Evolutionary conservation across 768 basidiomycete species (phyloP).

Genomic region (Suillus occidentalis): DNA sequence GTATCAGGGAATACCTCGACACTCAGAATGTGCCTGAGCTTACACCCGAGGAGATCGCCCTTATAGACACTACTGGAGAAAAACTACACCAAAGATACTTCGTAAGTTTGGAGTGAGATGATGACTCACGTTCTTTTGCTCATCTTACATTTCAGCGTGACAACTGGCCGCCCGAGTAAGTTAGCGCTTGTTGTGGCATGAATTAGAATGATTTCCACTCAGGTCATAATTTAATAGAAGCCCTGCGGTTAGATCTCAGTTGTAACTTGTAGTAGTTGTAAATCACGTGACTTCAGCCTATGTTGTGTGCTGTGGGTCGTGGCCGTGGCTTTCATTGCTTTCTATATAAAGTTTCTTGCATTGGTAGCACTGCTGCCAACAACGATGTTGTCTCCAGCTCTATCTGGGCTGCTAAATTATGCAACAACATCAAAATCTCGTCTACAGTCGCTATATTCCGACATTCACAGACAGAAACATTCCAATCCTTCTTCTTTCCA

Average conservation of each 20-base stretch:
- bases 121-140: not conserved
- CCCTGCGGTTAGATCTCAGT: not conserved
- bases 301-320: too few relatives aligned
- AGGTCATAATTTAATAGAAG: not conserved
- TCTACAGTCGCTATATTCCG: slow-evolving; percentile 83
- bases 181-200: not conserved
- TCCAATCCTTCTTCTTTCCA: slow-evolving; percentile 83
- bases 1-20: slow-evolving; percentile 34
- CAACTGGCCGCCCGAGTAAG: slow-evolving; percentile 23
- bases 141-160: slow-evolving; percentile 10
- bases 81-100: slow-evolving; percentile 24
- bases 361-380: slow-evolving; percentile 19
- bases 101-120: slow-evolving; percentile 18
- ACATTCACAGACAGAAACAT: slow-evolving; percentile 78
- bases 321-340: not conserved
- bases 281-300: not conserved
- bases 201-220: not conserved
- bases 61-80: slow-evolving; percentile 28
- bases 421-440: slow-evolving; percentile 41
- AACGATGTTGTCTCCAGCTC: slow-evolving; percentile 1
- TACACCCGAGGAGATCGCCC: slow-evolving; percentile 23
- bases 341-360: not conserved
- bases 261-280: not conserved
- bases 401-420: slow-evolving; percentile 30
- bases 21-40: slow-evolving; percentile 29